Conservation (phyloP, 768 basidiomycete species). For the Fistulinella prunicolor region DNA sequence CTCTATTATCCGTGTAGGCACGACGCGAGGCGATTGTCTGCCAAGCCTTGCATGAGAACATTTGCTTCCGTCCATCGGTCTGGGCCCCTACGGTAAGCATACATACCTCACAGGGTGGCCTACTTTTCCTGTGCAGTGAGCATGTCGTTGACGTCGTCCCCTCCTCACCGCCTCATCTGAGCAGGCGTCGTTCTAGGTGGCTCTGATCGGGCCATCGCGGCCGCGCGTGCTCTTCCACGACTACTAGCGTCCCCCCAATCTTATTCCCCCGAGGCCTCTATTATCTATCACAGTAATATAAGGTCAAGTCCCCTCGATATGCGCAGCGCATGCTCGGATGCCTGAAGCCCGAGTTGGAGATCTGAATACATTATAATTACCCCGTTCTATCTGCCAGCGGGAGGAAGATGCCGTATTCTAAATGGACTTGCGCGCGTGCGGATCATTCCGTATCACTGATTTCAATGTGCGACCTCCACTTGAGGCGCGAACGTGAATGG, state of each 20-base stretch:
- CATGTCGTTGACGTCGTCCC: not conserved
- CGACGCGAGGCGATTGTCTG: no score
- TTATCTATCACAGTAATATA: no score
- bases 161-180: not conserved
- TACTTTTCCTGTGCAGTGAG: not conserved
- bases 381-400: no score
- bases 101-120: not conserved
- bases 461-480: not conserved
- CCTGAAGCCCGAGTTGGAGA: no score
- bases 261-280: no score
- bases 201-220: not conserved
- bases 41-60: no score
- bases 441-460: conserved; percentile 23
- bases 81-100: no score
- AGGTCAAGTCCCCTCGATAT: conserved; percentile 10
- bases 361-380: no score
- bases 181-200: not conserved
- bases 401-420: no score
- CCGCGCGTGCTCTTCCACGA: no score
- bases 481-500: conserved; percentile 15
- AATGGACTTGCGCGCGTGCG: conserved; percentile 5
- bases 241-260: no score
- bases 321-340: not conserved
- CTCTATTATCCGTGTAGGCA: conserved; percentile 6
- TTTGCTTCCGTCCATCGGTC: no score